Base-by-base conservation (phyloP, 2,329 filamentous ascomycete species). In the Mycosphaerella arachidis region DNA sequence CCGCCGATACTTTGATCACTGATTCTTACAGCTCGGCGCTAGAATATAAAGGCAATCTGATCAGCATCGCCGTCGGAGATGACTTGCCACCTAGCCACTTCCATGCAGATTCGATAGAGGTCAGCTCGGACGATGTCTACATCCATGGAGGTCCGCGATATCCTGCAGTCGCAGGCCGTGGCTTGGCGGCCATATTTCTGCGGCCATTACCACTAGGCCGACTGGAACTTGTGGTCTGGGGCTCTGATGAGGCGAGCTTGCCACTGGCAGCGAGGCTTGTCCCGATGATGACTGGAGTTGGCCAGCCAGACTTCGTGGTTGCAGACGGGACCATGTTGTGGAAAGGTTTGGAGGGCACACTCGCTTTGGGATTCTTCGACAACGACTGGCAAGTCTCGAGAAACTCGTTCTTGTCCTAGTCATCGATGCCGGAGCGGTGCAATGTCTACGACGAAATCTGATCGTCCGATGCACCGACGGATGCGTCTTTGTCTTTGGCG, bases 191-290 rank as follows among this genome's bases (percentile, higher is more conserved):
- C 2, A 76, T 82, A 16, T 85, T 81, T 64, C 67, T 86, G 12
- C 75, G 78, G 24, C 82, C 83, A 3, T 63, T 82, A 30, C 67
- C 71, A 1, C 70, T 73, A 30, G 78, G 80, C 58, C 72, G 78
- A 55, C 71, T 85, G 53, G 82, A 84, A 66, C 70, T 86, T 37
- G 78, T 85, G 3, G 69, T 86, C 6, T 86, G 83, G 84, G 84
- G 82, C 16, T 66, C 68, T 27, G 79, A 84, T 69, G 70, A 72
- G 24, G 70, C 73, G 24, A 79, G 78, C 6, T 69, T 85, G 51
- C 71, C 73, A 33, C 76, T 79, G 57, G 83, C 82, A 45, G 78
- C 80, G 4, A 76, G 82, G 31, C 71, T 86, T 40, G 74, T 84
- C 27, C 83, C 84, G 0, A 79, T 81, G 64, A 69, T 84, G 55